phyloP scores from a whole-genome alignment of 139 green algal genomes.

The Parachlorella kessleri region DNA sequence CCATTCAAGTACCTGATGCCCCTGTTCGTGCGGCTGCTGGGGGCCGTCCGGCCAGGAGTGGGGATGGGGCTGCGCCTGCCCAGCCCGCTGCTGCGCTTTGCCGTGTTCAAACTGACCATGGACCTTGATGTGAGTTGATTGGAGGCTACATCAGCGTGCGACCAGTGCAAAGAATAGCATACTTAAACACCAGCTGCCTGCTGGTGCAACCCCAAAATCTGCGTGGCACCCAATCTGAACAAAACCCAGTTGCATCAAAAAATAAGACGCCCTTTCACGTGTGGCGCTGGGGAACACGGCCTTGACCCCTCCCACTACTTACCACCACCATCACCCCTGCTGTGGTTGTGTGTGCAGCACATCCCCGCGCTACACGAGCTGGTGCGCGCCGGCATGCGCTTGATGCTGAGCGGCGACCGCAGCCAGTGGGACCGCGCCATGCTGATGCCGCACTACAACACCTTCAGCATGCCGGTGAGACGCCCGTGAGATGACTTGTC shows the following conservation, averaged over 20 bases:
- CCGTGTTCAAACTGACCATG: conserved; percentile 68
- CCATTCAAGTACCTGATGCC: conserved; percentile 26
- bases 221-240: no score
- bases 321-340: not conserved
- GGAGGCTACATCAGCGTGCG: no score
- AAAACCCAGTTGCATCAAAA: no score
- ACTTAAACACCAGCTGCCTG: no score
- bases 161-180: no score
- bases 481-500: no score
- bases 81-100: conserved; percentile 55
- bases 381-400: conserved; percentile 15
- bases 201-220: no score
- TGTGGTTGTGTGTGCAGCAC: conserved; percentile 12
- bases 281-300: not conserved
- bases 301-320: not conserved
- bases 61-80: conserved; percentile 71
- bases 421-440: conserved; percentile 85
- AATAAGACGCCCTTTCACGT: no score
- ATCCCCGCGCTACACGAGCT: conserved; percentile 68
- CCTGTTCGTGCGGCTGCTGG: not conserved
- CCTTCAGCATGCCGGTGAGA: conserved; percentile 77
- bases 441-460: conserved; percentile 90
- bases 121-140: no score
- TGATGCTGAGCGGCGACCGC: conserved; percentile 63
- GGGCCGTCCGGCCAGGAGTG: not conserved